These are phyloP conservation scores for Phytophthora cryptogea DNA, from an alignment of 352 stramenopile genomes.

Conservation along the genomic window DNA sequence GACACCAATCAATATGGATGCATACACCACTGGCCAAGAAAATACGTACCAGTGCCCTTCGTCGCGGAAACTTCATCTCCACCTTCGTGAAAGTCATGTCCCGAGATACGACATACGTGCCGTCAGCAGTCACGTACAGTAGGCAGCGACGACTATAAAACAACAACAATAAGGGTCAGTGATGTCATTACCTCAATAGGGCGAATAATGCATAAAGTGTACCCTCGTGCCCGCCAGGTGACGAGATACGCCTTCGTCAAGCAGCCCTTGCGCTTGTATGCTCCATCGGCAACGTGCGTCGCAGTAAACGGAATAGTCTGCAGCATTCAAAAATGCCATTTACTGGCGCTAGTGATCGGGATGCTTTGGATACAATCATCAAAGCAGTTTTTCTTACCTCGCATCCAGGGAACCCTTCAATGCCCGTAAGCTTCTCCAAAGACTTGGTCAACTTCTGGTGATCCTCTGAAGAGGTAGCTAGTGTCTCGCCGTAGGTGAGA, in stretches of 20 bases:
- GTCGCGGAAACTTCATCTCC: slow-evolving; percentile 88
- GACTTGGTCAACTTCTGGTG: slow-evolving; percentile 56
- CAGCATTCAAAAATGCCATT: slow-evolving; percentile 3
- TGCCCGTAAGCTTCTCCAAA: slow-evolving; percentile 69
- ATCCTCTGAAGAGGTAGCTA: slow-evolving; percentile 67
- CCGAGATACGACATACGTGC: slow-evolving; percentile 81
- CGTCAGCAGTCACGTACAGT: slow-evolving; percentile 68
- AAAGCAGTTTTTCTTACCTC: slow-evolving; percentile 47
- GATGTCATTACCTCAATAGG: not conserved
- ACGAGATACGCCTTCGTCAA: slow-evolving; percentile 86
- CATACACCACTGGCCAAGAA: not conserved
- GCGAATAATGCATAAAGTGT: slow-evolving; percentile 11
- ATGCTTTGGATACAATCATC: not conserved
- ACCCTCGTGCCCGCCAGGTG: slow-evolving; percentile 84
- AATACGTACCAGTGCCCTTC: slow-evolving; percentile 56
- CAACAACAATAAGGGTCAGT: slow-evolving; percentile 12
- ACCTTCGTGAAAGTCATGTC: slow-evolving; percentile 87
- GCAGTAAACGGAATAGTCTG: slow-evolving; percentile 87
- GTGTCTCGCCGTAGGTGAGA: slow-evolving; percentile 61
- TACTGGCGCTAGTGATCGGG: slow-evolving; percentile 2
- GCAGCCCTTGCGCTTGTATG: slow-evolving; percentile 71
- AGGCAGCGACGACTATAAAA: slow-evolving; percentile 69
- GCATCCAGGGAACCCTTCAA: slow-evolving; percentile 82
- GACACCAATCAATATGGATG: not conserved
- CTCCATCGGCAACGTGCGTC: slow-evolving; percentile 76